Percentiles rank a stretch among this genome's conserved stretches.
Evolutionary conservation across 2,329 filamentous ascomycete species (phyloP).

Genomic region (Monilinia aucupariae): DNA sequence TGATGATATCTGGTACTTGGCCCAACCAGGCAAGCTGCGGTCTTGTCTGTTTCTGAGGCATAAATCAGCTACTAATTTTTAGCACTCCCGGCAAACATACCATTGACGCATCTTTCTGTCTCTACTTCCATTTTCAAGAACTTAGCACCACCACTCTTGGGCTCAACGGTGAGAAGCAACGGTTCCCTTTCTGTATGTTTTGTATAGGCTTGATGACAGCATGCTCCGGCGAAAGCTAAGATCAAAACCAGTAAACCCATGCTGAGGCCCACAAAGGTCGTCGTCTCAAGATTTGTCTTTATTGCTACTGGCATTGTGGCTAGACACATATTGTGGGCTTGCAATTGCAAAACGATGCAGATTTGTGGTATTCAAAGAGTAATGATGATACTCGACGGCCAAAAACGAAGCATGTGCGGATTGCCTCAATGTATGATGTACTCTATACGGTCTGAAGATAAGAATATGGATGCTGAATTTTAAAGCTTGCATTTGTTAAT

Average conservation of each 20-base stretch:
- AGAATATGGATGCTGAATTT: background rate
- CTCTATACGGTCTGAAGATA: background rate
- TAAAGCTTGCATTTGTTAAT: background rate
- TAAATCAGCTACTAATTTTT: background rate
- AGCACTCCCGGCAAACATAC: background rate
- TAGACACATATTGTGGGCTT: background rate
- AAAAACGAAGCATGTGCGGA: background rate
- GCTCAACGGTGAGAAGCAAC: slow-evolving; percentile 10
- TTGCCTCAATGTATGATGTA: background rate
- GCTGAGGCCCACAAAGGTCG: background rate
- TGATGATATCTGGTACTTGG: background rate
- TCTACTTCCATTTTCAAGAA: background rate
- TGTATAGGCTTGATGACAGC: background rate
- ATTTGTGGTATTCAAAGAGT: background rate
- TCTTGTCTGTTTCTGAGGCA: background rate
- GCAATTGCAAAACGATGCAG: background rate
- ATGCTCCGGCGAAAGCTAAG: slow-evolving; percentile 7
- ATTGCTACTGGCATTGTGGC: slow-evolving; percentile 3
- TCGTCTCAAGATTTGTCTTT: background rate
- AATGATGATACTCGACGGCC: background rate
- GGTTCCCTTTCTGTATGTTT: background rate
- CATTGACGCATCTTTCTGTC: background rate
- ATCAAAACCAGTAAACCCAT: slow-evolving; percentile 10
- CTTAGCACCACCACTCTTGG: background rate
- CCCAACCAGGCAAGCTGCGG: background rate